A percentile compares a stretch with the other conserved stretches of the same genome.
These are phyloP conservation scores for Vigna trinervia DNA, from an alignment of 306 rosid genomes.

Conservation along the genomic window DNA sequence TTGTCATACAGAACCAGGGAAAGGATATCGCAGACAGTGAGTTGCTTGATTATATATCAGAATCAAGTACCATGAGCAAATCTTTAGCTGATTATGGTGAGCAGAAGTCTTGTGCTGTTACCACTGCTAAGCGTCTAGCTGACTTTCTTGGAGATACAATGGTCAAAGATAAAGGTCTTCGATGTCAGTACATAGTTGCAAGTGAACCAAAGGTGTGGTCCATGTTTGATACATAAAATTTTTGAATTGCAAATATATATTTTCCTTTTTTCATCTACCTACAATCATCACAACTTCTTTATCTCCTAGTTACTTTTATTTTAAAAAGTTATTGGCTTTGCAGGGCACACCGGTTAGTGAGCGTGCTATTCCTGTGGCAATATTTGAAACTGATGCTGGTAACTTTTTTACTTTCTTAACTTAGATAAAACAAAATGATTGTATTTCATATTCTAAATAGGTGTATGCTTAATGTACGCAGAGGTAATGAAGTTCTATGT, in stretches of 20 bases:
- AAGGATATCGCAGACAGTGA: constrained; percentile 89
- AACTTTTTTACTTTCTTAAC: constrained; percentile 33
- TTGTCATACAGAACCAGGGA: constrained; percentile 80
- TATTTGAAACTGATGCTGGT: constrained; percentile 96
- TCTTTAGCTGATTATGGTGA: constrained; percentile 91
- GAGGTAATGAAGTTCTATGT: constrained; percentile 90
- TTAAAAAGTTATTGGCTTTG: constrained; percentile 38
- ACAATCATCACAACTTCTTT: constrained; percentile 39
- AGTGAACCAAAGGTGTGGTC: constrained; percentile 88
- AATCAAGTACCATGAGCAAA: constrained; percentile 99
- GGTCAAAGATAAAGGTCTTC: constrained; percentile 98
- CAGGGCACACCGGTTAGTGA: constrained; percentile 99
- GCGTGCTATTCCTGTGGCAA: constrained; percentile 99
- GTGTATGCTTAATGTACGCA: constrained; percentile 51
- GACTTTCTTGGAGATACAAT: constrained; percentile 93
- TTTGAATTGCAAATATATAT: constrained; percentile 22
- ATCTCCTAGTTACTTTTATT: constrained; percentile 17
- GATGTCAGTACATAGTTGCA: constrained; percentile 94
- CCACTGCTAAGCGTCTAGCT: constrained; percentile 96
- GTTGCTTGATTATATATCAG: constrained; percentile 96
- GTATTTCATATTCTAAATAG: constrained; percentile 37
- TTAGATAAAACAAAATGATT: constrained; percentile 30
- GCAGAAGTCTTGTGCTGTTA: constrained; percentile 93
- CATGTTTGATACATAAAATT: constrained; percentile 8
- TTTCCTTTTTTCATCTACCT: constrained; percentile 25